Conservation (phyloP, 805 yeast genomes). For the Candida sanyiensis region DNA sequence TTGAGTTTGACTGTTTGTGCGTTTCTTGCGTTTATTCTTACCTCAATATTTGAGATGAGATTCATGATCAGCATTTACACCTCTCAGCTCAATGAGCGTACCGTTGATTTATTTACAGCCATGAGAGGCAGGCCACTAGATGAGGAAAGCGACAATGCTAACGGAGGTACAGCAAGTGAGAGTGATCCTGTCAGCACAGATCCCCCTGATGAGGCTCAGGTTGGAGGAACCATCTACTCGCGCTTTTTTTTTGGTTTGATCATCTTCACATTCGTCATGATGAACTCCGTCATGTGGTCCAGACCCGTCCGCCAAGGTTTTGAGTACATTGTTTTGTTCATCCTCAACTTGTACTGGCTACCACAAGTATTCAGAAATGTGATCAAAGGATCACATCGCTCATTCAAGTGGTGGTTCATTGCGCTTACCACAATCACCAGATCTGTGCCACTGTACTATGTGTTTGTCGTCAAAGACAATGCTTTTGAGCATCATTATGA, state of each 20-base stretch:
- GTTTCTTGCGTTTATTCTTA: slow-evolving; percentile 60
- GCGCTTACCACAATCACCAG: slow-evolving; percentile 60
- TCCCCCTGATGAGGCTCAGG: slow-evolving; percentile 44
- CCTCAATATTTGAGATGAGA: slow-evolving; percentile 70
- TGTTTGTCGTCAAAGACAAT: slow-evolving; percentile 47
- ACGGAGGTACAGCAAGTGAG: slow-evolving; percentile 14
- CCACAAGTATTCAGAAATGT: slow-evolving; percentile 84
- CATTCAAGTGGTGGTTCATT: slow-evolving; percentile 73
- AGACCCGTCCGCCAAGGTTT: slow-evolving; percentile 43
- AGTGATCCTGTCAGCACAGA: slow-evolving; percentile 19
- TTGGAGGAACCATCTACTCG: slow-evolving; percentile 53
- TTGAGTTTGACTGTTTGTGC: slow-evolving; percentile 66
- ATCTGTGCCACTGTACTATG: slow-evolving; percentile 57
- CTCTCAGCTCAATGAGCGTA: slow-evolving; percentile 68
- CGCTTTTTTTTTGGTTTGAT: slow-evolving; percentile 50
- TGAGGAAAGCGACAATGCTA: slow-evolving; percentile 23
- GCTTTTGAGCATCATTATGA: slow-evolving; percentile 70
- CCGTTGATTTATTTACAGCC: slow-evolving; percentile 59
- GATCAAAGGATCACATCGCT: slow-evolving; percentile 58
- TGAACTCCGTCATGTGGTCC: slow-evolving; percentile 63
- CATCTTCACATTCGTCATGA: slow-evolving; percentile 48
- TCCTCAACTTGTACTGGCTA: slow-evolving; percentile 72
- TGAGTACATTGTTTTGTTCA: slow-evolving; percentile 49
- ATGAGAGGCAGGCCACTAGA: slow-evolving; percentile 53
- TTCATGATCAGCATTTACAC: slow-evolving; percentile 62